phyloP scores from a whole-genome alignment of 2,329 filamentous ascomycete genomes.

The Claviceps sp. region DNA sequence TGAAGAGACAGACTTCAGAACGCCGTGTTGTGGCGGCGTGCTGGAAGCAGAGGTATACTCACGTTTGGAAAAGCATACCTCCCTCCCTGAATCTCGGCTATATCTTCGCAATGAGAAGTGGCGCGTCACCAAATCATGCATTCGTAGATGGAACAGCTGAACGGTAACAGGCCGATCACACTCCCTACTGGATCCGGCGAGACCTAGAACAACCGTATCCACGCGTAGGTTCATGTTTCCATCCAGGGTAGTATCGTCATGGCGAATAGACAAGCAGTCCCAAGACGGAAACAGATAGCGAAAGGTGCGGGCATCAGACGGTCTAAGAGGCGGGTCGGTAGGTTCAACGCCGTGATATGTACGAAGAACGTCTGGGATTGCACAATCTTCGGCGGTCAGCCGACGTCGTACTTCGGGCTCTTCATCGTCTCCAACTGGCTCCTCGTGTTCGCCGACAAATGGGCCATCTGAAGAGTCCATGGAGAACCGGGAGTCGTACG shows the following conservation, averaged over 20 bases:
- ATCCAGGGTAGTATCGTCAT: constrained; percentile 81
- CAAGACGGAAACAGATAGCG: constrained; percentile 75
- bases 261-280: constrained; percentile 66
- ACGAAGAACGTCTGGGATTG: constrained; percentile 2
- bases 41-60: constrained; percentile 34
- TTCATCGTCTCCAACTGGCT: background rate
- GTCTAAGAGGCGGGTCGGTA: constrained; percentile 11
- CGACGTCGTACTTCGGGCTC: constrained; percentile 1
- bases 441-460: constrained; percentile 14
- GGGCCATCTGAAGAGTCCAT: constrained; percentile 17
- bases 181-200: background rate
- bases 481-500: constrained; percentile 60
- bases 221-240: constrained; percentile 95
- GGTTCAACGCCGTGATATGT: background rate
- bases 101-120: constrained; percentile 88
- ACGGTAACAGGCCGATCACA: constrained; percentile 32
- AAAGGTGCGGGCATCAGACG: constrained; percentile 73
- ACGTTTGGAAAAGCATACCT: constrained; percentile 75
- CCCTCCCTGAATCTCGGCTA: constrained; percentile 81
- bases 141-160: constrained; percentile 82
- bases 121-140: constrained; percentile 77
- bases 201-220: constrained; percentile 52
- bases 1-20: constrained; percentile 23
- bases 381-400: background rate
- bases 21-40: background rate